These are phyloP conservation scores for Termitomyces sp. DNA, from an alignment of 768 basidiomycete species.

Conservation along the genomic window DNA sequence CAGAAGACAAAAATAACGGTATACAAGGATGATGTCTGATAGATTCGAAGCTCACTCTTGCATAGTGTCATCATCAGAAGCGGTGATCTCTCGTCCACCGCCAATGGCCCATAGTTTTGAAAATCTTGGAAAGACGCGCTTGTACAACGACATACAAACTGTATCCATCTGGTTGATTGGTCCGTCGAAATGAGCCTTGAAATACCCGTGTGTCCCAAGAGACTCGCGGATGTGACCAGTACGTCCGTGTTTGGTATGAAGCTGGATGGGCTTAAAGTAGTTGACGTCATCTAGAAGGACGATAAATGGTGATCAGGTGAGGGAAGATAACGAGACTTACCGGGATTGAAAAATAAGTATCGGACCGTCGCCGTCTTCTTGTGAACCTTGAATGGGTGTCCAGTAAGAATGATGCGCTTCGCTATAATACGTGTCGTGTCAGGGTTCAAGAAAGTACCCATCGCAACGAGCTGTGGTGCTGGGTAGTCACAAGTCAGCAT, in stretches of 20 bases:
- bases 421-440: conserved; percentile 90
- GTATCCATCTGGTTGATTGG: conserved; percentile 96
- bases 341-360: conserved; percentile 97
- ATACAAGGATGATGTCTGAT: not conserved
- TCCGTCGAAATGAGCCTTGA: conserved; percentile 94
- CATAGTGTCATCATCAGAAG: conserved; percentile 31
- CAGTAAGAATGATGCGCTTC: conserved; percentile 93
- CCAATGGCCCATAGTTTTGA: conserved; percentile 46
- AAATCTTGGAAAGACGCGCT: conserved; percentile 92
- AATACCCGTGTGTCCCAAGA: conserved; percentile 95
- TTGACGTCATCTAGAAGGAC: conserved; percentile 67
- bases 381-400: conserved; percentile 96
- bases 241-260: conserved; percentile 89
- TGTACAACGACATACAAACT: conserved; percentile 93
- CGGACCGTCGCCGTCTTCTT: conserved; percentile 96
- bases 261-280: conserved; percentile 91
- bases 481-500: conserved; percentile 5
- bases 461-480: conserved; percentile 86
- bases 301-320: conserved; percentile 6
- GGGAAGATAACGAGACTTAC: conserved; percentile 31
- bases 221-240: conserved; percentile 88
- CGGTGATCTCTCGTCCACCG: not conserved
- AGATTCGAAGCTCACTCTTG: conserved; percentile 29
- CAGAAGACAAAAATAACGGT: not conserved
- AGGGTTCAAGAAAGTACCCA: conserved; percentile 81